Evolutionary conservation across 495 filamentous ascomycete species (phyloP).

Genomic region (Cairneyella variabilis): DNA sequence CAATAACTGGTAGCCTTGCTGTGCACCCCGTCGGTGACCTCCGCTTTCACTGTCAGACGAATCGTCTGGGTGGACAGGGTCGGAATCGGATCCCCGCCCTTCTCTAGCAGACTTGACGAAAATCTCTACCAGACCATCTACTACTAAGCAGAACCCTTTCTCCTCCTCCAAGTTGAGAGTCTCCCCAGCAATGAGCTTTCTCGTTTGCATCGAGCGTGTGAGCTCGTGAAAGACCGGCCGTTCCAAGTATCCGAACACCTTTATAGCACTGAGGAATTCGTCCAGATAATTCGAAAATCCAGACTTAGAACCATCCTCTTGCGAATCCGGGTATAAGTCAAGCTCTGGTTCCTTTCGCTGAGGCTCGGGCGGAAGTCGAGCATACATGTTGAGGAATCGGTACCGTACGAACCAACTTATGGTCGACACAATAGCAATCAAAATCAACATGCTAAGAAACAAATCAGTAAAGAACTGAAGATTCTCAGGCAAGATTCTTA

Average conservation of each 20-base stretch:
- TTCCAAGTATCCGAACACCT: constrained; percentile 97
- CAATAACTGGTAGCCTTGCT: constrained; percentile 83
- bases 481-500: constrained; percentile 38
- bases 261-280: constrained; percentile 98
- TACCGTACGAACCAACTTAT: constrained; percentile 92
- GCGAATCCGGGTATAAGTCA: constrained; percentile 88
- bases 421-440: constrained; percentile 70
- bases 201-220: constrained; percentile 95
- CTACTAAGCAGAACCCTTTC: constrained; percentile 95
- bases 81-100: constrained; percentile 35
- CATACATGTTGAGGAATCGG: constrained; percentile 92
- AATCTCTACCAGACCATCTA: constrained; percentile 95
- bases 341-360: constrained; percentile 94
- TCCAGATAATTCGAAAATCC: constrained; percentile 93
- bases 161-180: constrained; percentile 94
- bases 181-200: constrained; percentile 93
- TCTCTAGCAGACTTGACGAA: constrained; percentile 89
- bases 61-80: constrained; percentile 15
- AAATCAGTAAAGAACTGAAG: constrained; percentile 20
- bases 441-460: constrained; percentile 65
- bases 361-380: constrained; percentile 85
- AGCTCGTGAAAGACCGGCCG: constrained; percentile 96
- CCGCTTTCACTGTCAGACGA: constrained; percentile 27
- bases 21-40: constrained; percentile 36
- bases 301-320: constrained; percentile 84